Conservation (phyloP, 352 stramenopile species). For the Pythium dissimile region DNA sequence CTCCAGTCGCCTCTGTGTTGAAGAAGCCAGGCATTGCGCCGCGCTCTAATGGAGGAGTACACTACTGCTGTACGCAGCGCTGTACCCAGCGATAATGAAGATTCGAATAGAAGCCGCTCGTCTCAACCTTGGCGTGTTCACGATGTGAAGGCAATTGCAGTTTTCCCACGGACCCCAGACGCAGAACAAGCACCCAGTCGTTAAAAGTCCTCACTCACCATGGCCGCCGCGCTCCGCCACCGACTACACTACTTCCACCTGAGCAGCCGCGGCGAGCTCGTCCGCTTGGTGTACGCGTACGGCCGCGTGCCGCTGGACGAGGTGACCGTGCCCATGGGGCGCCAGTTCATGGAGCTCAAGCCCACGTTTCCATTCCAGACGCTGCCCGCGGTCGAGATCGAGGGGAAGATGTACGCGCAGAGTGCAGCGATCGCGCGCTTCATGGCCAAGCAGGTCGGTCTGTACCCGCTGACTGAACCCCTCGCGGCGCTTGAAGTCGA, state of each 20-base stretch:
- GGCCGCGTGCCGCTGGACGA: conserved; percentile 39
- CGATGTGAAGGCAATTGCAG: background rate
- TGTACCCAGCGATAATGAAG: no score
- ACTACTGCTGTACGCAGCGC: no score
- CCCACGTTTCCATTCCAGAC: conserved; percentile 36
- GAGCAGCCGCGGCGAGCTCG: conserved; percentile 38
- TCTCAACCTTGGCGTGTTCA: background rate
- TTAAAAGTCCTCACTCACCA: background rate
- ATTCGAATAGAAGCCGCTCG: conserved; percentile 3
- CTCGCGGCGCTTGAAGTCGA: conserved; percentile 31
- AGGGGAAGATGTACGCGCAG: conserved; percentile 31
- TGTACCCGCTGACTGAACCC: conserved; percentile 31
- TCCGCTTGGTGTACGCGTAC: conserved; percentile 36
- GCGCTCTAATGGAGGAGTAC: no score
- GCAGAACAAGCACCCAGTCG: background rate
- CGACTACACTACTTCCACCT: conserved; percentile 43
- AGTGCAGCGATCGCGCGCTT: conserved; percentile 40
- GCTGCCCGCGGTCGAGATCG: conserved; percentile 44
- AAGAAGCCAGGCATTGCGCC: background rate
- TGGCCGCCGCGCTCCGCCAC: background rate
- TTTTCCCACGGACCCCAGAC: background rate
- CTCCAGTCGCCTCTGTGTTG: no score
- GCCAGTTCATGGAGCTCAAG: conserved; percentile 30
- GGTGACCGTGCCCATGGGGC: conserved; percentile 24
- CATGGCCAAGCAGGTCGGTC: conserved; percentile 31